A percentile compares a stretch with the other conserved stretches of the same genome.
phyloP scores from a whole-genome alignment of 2,329 filamentous ascomycete species.

The Aureobasidium sp. region DNA sequence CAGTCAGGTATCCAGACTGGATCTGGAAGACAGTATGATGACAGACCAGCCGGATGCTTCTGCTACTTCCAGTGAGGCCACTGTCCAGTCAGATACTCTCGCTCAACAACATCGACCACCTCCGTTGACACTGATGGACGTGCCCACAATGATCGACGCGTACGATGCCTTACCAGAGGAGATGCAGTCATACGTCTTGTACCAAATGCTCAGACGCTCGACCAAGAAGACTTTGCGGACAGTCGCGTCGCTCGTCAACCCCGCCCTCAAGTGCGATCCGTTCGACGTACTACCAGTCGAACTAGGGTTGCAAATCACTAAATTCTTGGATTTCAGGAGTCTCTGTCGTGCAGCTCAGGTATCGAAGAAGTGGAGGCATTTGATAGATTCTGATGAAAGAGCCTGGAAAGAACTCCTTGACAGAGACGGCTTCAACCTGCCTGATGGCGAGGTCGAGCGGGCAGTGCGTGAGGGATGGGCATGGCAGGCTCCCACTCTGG shows the following conservation, averaged over 20 bases:
- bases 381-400: conserved; percentile 87
- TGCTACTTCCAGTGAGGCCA: background rate
- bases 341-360: conserved; percentile 88
- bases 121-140: conserved; percentile 54
- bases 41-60: background rate
- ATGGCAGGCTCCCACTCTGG: conserved; percentile 72
- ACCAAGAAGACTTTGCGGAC: conserved; percentile 82
- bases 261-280: conserved; percentile 91
- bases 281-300: conserved; percentile 76
- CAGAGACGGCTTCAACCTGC: conserved; percentile 69
- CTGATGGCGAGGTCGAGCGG: conserved; percentile 73
- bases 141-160: conserved; percentile 77
- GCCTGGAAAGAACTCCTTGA: conserved; percentile 94
- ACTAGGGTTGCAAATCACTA: conserved; percentile 77
- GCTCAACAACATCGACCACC: background rate
- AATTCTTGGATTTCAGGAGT: conserved; percentile 77
- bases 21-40: conserved; percentile 26
- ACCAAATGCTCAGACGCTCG: conserved; percentile 83
- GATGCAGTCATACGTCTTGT: conserved; percentile 95
- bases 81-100: background rate
- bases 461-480: conserved; percentile 92
- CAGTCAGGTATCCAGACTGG: conserved; percentile 28
- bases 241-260: conserved; percentile 85
- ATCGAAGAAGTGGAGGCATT: conserved; percentile 85
- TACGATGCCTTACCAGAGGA: conserved; percentile 88